Conservation (phyloP, 768 basidiomycete species). For the Auricularia sp. region DNA sequence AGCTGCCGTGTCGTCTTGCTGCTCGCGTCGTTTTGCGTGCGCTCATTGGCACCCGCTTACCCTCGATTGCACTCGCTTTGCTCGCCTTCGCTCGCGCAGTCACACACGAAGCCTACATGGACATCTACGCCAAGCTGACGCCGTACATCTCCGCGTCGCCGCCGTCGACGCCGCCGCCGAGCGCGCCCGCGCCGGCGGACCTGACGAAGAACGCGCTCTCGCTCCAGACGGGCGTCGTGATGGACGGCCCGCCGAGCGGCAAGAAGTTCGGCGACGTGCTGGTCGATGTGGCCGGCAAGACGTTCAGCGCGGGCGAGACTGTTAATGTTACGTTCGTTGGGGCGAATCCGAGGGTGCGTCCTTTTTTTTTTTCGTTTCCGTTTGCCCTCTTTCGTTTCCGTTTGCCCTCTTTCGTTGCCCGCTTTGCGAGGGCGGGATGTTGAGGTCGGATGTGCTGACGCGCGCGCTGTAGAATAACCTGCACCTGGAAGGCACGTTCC, state of each 20-base stretch:
- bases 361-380: too few species aligned
- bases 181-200: slow-evolving; percentile 56
- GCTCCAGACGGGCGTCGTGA: slow-evolving; percentile 55
- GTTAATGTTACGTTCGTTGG: slow-evolving; percentile 60
- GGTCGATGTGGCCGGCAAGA: slow-evolving; percentile 36
- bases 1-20: too few species aligned
- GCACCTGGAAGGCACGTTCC: slow-evolving; percentile 61
- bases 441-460: too few species aligned
- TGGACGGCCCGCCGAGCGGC: slow-evolving; percentile 47
- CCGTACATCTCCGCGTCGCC: slow-evolving; percentile 46
- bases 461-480: slow-evolving; percentile 88
- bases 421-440: too few species aligned
- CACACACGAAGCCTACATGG: slow-evolving; percentile 72
- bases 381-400: too few species aligned
- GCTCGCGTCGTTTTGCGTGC: too few species aligned
- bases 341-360: slow-evolving; percentile 69
- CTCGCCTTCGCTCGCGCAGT: slow-evolving; percentile 24
- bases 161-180: slow-evolving; percentile 33
- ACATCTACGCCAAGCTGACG: slow-evolving; percentile 61
- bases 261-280: slow-evolving; percentile 55
- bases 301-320: slow-evolving; percentile 47
- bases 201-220: slow-evolving; percentile 60
- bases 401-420: too few species aligned
- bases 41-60: fast-evolving
- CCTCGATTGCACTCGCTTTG: neutral